Evolutionary conservation across 192 early-diverging fungal species (phyloP).

Genomic region (Gryganskiella cystojenkinii): DNA sequence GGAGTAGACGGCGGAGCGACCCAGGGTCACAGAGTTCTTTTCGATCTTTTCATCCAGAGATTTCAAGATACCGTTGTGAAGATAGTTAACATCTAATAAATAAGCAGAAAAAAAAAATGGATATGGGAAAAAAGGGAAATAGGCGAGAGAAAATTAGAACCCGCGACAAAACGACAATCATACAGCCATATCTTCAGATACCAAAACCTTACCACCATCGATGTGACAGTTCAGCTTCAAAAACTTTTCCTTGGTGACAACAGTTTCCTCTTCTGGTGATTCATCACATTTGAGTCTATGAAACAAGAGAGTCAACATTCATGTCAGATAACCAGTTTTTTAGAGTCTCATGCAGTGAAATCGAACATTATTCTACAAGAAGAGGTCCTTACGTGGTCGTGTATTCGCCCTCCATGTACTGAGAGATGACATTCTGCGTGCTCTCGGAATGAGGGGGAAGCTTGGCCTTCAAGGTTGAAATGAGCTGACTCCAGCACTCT

Average conservation of each 20-base stretch:
- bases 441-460: constrained; percentile 29
- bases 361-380: not conserved
- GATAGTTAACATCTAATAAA: constrained; percentile 76
- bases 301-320: not conserved
- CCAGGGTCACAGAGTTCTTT: constrained; percentile 88
- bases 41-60: constrained; percentile 86
- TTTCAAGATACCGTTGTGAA: constrained; percentile 76
- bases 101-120: not conserved
- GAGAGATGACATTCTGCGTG: constrained; percentile 36
- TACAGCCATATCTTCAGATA: too few relatives aligned
- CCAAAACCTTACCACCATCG: constrained; percentile 51
- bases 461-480: constrained; percentile 75
- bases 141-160: too few relatives aligned
- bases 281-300: constrained; percentile 82
- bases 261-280: constrained; percentile 76
- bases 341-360: not conserved
- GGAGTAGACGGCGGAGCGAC: constrained; percentile 82
- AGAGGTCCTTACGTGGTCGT: constrained; percentile 53
- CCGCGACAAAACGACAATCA: too few relatives aligned
- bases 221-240: constrained; percentile 83
- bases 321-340: not conserved
- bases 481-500: constrained; percentile 94
- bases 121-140: too few relatives aligned
- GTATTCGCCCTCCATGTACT: constrained; percentile 84
- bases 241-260: constrained; percentile 74